These are phyloP conservation scores for Emericellopsis cladophorae DNA, from an alignment of 2,329 filamentous ascomycete species.

Conservation along the genomic window DNA sequence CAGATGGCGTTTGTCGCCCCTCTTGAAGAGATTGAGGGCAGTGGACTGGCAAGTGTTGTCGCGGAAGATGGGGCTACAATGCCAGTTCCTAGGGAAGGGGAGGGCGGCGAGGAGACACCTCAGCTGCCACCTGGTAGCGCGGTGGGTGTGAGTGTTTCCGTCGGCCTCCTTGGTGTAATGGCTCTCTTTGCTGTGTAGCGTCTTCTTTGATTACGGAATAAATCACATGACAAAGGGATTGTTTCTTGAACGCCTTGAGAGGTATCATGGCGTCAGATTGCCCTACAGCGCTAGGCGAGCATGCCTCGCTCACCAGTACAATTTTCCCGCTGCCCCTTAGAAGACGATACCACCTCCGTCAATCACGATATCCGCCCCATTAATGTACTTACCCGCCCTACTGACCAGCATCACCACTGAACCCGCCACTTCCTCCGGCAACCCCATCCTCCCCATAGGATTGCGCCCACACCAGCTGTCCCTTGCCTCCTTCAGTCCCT, in stretches of 20 bases:
- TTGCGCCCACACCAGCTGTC: slow-evolving; percentile 45
- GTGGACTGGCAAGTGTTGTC: slow-evolving; percentile 2
- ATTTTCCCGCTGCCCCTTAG: background rate
- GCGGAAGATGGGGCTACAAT: slow-evolving; percentile 1
- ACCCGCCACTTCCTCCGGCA: slow-evolving; percentile 49
- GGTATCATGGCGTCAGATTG: no score
- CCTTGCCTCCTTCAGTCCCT: slow-evolving; percentile 38
- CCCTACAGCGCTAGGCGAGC: no score
- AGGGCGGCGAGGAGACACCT: background rate
- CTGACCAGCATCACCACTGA: slow-evolving; percentile 48
- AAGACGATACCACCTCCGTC: slow-evolving; percentile 37
- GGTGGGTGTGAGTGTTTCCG: no score
- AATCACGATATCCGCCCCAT: slow-evolving; percentile 51
- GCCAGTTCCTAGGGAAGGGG: background rate
- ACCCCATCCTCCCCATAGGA: slow-evolving; percentile 53
- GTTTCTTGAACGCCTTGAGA: no score
- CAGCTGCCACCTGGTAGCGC: background rate
- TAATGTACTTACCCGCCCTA: slow-evolving; percentile 53
- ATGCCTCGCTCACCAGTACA: no score
- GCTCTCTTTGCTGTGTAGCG: no score
- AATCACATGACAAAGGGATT: no score
- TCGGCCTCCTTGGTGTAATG: no score
- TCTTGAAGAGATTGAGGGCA: slow-evolving; percentile 13
- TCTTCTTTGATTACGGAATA: no score
- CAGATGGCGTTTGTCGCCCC: slow-evolving; percentile 45